Evolutionary conservation across 2,329 filamentous ascomycete species (phyloP).

Genomic region (Uncinocarpus reesii): DNA sequence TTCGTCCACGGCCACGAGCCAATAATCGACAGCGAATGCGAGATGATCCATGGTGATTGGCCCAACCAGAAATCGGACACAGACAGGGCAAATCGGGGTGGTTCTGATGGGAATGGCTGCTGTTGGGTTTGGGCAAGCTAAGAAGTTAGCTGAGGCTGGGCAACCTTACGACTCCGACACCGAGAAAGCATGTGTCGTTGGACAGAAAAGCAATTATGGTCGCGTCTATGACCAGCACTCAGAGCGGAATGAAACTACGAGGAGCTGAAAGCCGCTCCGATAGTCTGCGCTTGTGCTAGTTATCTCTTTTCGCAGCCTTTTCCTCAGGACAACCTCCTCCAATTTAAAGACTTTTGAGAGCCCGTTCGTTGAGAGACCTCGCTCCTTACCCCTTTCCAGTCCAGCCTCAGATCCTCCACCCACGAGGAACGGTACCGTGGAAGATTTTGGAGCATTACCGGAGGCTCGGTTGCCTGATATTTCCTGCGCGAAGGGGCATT

Average conservation of each 20-base stretch:
- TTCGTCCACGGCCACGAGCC: background rate
- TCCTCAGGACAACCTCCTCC: too few relatives aligned
- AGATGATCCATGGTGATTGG: background rate
- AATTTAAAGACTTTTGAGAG: background rate
- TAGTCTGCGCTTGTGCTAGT: background rate
- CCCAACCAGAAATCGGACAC: background rate
- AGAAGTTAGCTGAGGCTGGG: constrained; percentile 1
- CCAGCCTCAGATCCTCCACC: too few relatives aligned
- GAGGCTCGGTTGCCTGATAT: too few relatives aligned
- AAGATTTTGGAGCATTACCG: too few relatives aligned
- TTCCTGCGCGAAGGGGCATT: too few relatives aligned
- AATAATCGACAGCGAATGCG: background rate
- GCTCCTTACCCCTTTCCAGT: too few relatives aligned
- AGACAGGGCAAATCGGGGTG: too few relatives aligned
- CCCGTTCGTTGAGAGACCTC: too few relatives aligned
- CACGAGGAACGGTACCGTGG: too few relatives aligned
- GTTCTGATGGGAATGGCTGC: background rate
- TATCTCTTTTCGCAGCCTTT: background rate
- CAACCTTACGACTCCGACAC: background rate
- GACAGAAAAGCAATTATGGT: background rate
- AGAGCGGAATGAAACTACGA: background rate
- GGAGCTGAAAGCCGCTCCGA: background rate
- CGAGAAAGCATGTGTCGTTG: constrained; percentile 1
- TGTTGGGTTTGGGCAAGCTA: background rate
- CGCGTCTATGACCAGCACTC: background rate